Evolutionary conservation across 129 eudicot genomes (phyloP).

Genomic region (Ambrosia trifida): DNA sequence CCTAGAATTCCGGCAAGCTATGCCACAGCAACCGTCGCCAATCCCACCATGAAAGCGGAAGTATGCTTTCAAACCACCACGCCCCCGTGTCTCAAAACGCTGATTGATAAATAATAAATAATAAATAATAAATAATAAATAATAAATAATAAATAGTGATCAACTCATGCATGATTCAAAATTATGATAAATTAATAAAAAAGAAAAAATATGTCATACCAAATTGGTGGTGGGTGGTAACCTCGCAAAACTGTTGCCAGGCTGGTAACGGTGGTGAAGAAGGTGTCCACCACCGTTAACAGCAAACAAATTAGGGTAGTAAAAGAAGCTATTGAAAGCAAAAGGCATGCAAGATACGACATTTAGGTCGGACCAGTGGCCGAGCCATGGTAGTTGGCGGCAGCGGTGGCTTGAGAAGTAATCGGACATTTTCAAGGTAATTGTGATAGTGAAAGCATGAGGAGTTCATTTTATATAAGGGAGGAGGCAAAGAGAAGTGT

Average conservation of each 20-base stretch:
- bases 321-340: neutral
- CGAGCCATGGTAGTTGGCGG: slow-evolving; percentile 16
- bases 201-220: neutral
- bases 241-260: neutral
- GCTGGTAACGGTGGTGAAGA: neutral
- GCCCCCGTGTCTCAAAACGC: slow-evolving; percentile 1
- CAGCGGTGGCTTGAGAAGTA: slow-evolving; percentile 11
- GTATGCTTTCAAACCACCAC: slow-evolving; percentile 18
- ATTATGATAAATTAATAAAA: neutral
- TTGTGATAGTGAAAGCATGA: slow-evolving; percentile 18
- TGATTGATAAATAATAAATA: neutral
- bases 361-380: slow-evolving; percentile 13
- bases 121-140: no score
- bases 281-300: neutral
- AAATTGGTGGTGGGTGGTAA: neutral
- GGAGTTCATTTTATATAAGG: slow-evolving; percentile 21
- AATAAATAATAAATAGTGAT: neutral
- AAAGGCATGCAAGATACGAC: neutral
- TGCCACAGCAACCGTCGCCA: slow-evolving; percentile 20
- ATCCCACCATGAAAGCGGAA: slow-evolving; percentile 39
- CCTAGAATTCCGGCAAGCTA: neutral
- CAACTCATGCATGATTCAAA: slow-evolving; percentile 2
- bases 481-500: neutral
- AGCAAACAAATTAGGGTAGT: neutral
- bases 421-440: slow-evolving; percentile 18